phyloP scores from a whole-genome alignment of 495 filamentous ascomycete genomes.

The Lasiosphaeria miniovina region DNA sequence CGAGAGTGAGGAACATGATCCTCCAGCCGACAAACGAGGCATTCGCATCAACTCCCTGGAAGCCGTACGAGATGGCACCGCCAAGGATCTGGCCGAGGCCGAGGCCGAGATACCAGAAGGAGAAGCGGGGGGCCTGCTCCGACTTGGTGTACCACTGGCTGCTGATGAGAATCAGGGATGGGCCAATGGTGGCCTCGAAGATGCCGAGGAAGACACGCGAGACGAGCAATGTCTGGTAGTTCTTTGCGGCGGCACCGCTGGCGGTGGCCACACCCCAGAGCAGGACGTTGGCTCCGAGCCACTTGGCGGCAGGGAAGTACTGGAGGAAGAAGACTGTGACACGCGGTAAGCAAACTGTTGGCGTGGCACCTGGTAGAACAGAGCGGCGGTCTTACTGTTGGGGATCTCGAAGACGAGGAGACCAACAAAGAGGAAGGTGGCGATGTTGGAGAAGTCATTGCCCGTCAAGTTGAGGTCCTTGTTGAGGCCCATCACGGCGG shows the following conservation, averaged over 20 bases:
- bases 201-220: slow-evolving; percentile 58
- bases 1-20: slow-evolving; percentile 60
- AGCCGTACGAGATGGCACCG: slow-evolving; percentile 57
- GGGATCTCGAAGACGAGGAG: slow-evolving; percentile 35
- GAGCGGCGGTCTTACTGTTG: slow-evolving; percentile 22
- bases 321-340: slow-evolving; percentile 44
- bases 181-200: slow-evolving; percentile 62
- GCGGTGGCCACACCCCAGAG: slow-evolving; percentile 48
- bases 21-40: slow-evolving; percentile 54
- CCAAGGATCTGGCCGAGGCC: slow-evolving; percentile 62
- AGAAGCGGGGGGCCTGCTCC: slow-evolving; percentile 59
- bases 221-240: slow-evolving; percentile 36
- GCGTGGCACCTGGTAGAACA: not conserved
- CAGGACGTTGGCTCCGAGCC: slow-evolving; percentile 52
- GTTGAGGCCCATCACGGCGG: slow-evolving; percentile 36
- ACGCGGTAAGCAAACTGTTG: slow-evolving; percentile 12
- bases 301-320: slow-evolving; percentile 53
- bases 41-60: slow-evolving; percentile 51
- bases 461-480: slow-evolving; percentile 32
- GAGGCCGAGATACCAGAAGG: slow-evolving; percentile 62
- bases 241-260: slow-evolving; percentile 33
- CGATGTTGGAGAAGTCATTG: slow-evolving; percentile 38
- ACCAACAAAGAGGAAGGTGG: slow-evolving; percentile 36
- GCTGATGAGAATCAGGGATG: slow-evolving; percentile 54
- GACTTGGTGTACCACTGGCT: slow-evolving; percentile 61